phyloP scores from a whole-genome alignment of 148 eudicot genomes.

The Diospyros kaki region DNA sequence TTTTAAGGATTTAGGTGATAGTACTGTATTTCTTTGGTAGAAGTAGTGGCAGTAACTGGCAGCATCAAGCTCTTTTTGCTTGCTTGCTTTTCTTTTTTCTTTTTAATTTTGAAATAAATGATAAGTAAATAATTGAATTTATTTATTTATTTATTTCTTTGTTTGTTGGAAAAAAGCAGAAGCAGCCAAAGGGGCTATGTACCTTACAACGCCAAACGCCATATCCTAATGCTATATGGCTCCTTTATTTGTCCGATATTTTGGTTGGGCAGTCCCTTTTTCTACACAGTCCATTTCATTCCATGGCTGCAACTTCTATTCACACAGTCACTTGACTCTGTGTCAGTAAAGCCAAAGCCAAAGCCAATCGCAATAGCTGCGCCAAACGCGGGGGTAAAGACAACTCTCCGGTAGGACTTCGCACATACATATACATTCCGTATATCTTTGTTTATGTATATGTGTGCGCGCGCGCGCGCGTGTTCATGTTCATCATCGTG shows the following conservation, averaged over 20 bases:
- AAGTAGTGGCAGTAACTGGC: too few species aligned
- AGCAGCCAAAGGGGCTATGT: conserved; percentile 15
- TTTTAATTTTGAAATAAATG: not conserved
- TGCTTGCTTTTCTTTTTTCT: not conserved
- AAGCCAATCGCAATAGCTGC: conserved; percentile 6
- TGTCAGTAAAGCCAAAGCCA: too few species aligned
- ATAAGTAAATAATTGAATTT: too few species aligned
- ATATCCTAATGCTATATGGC: not conserved
- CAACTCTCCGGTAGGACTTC: conserved; percentile 8
- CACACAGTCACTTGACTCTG: too few species aligned
- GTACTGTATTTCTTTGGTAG: conserved; percentile 4
- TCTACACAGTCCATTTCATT: not conserved
- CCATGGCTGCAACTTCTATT: too few species aligned
- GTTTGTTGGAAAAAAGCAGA: conserved; percentile 17
- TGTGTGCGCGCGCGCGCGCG: too few species aligned
- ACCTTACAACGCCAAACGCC: not conserved
- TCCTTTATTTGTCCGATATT: not conserved
- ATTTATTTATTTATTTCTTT: not conserved
- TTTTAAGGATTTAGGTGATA: conserved; percentile 7
- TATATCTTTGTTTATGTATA: too few species aligned
- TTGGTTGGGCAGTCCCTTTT: conserved; percentile 5
- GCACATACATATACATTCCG: not conserved
- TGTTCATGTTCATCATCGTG: too few species aligned
- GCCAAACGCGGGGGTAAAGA: conserved; percentile 38
- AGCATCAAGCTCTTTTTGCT: not conserved